These are phyloP conservation scores for Phytophthora uliginosa DNA, from an alignment of 352 stramenopile genomes.

Conservation along the genomic window DNA sequence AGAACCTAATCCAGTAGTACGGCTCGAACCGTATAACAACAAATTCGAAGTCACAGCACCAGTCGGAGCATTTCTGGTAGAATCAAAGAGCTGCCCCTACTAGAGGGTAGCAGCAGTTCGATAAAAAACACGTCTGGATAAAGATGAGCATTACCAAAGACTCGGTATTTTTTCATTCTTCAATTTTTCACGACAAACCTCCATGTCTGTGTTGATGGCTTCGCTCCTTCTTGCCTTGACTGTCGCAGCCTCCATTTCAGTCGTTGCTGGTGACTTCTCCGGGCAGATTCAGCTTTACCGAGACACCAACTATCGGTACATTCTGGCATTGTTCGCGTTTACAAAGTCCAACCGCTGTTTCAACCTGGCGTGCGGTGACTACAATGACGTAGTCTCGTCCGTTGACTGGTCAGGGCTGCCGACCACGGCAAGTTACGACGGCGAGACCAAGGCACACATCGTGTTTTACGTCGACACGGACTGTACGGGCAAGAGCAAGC, in stretches of 20 bases:
- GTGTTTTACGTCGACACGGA: constrained; percentile 20
- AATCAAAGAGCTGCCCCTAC: neutral
- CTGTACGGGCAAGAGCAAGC: constrained; percentile 23
- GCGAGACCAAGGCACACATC: constrained; percentile 11
- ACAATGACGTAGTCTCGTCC: constrained; percentile 25
- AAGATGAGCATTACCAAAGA: neutral
- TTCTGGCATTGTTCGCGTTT: constrained; percentile 17
- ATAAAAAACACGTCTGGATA: neutral
- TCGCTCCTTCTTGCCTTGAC: neutral
- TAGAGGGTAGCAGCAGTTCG: neutral
- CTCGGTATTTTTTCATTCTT: neutral
- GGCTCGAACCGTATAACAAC: neutral
- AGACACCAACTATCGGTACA: constrained; percentile 20
- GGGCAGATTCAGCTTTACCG: constrained; percentile 21
- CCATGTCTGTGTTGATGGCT: neutral
- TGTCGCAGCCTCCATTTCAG: neutral
- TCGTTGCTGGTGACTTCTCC: constrained; percentile 1
- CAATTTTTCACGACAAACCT: neutral
- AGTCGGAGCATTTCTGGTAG: neutral
- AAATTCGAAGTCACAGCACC: neutral
- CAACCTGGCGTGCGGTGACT: constrained; percentile 19
- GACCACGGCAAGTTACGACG: constrained; percentile 1
- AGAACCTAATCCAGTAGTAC: neutral
- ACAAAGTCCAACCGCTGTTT: constrained; percentile 26
- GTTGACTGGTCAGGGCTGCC: constrained; percentile 30